Conservation (phyloP, 169 alveolate species). For the Cryptosporidium bovis region DNA sequence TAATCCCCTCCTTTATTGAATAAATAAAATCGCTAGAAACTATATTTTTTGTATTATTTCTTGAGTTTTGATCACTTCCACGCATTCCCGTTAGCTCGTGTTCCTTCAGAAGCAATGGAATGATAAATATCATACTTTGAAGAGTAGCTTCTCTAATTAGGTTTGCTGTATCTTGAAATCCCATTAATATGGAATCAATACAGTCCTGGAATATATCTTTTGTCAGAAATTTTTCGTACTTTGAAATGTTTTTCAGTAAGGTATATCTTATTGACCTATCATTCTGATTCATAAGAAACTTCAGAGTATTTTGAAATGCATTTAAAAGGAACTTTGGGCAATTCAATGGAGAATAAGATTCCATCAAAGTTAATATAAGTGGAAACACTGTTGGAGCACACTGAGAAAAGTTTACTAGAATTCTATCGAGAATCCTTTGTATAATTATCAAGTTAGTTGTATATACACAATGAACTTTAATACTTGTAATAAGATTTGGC, state of each 20-base stretch:
- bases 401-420: conserved; percentile 33
- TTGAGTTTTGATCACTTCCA: conserved; percentile 4
- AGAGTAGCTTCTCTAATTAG: conserved; percentile 67
- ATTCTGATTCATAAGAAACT: conserved; percentile 37
- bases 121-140: conserved; percentile 65
- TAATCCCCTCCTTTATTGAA: conserved; percentile 69
- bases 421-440: conserved; percentile 43
- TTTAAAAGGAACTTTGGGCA: conserved; percentile 47
- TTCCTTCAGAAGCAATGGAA: conserved; percentile 40
- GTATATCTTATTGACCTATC: conserved; percentile 71
- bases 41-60: neutral
- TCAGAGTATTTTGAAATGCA: conserved; percentile 8
- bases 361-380: conserved; percentile 26
- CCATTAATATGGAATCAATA: conserved; percentile 58
- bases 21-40: conserved; percentile 44
- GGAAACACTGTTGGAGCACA: conserved; percentile 58
- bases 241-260: conserved; percentile 53
- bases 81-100: neutral
- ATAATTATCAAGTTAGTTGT: conserved; percentile 36
- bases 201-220: conserved; percentile 30
- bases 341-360: neutral
- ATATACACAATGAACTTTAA: conserved; percentile 6
- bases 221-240: conserved; percentile 14
- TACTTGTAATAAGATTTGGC: conserved; percentile 43
- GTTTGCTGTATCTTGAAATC: conserved; percentile 59